Percentiles rank a stretch among this genome's conserved stretches.
These are phyloP conservation scores for Cystobasidium tubakii DNA, from an alignment of 768 basidiomycete species.

Conservation along the genomic window DNA sequence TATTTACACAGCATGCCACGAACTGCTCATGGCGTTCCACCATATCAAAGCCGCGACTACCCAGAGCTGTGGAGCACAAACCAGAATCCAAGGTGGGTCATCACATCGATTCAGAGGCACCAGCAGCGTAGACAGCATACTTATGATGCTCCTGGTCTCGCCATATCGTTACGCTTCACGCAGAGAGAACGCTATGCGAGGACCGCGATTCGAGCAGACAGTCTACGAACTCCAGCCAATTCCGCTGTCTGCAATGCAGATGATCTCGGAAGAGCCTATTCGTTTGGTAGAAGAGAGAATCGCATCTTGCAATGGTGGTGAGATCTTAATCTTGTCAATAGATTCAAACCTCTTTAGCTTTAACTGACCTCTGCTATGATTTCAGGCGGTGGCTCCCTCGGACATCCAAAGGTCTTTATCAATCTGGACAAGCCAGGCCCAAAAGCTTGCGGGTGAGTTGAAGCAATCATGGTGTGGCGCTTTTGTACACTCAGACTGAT, in stretches of 20 bases:
- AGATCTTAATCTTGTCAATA: constrained; percentile 50
- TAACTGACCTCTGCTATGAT: no score
- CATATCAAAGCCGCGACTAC: constrained; percentile 72
- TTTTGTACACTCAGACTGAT: not conserved
- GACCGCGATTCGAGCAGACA: constrained; percentile 89
- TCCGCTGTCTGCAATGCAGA: constrained; percentile 82
- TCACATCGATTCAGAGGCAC: not conserved
- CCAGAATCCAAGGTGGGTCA: constrained; percentile 63
- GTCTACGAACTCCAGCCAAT: constrained; percentile 78
- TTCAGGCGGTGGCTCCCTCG: constrained; percentile 83
- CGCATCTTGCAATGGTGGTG: constrained; percentile 93
- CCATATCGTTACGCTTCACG: not conserved
- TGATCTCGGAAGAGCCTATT: constrained; percentile 79
- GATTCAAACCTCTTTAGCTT: no score
- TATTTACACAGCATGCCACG: constrained; percentile 30
- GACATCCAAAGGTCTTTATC: constrained; percentile 94
- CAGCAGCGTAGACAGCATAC: no score
- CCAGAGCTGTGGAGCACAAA: constrained; percentile 75
- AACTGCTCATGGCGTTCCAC: constrained; percentile 40
- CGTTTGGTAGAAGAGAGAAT: constrained; percentile 72
- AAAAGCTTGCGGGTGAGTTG: constrained; percentile 77
- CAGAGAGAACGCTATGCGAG: constrained; percentile 51
- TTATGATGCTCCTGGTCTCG: no score
- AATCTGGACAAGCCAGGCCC: constrained; percentile 88
- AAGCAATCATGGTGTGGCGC: not conserved